Base-by-base conservation (phyloP, 345 rosid species). In the Eucalyptus leucophloia region DNA sequence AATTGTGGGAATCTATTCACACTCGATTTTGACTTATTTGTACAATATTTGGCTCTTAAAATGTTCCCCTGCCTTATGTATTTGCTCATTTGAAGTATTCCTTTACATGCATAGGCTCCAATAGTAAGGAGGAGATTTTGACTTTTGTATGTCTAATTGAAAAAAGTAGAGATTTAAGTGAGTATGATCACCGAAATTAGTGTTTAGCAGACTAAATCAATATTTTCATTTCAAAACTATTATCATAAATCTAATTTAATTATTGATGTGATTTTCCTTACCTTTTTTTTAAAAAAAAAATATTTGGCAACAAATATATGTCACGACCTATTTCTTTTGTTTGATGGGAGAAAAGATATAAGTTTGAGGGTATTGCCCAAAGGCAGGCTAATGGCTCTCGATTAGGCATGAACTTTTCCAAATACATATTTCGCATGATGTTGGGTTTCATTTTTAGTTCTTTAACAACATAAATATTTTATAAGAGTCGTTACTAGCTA, bases 301-400 rank as follows among this genome's bases (percentile, higher is more conserved):
- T 69, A 32, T 12, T 69, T 5, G 24, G 44, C 44, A 34, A 69
- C 1, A 69, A 69, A 62, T 34, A 30, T 62, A 28, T 56, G 62
- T 56, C 62, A 10, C 0, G 3, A 56, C 14, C 13, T 56, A 23
- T 24, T 30, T 56, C 62, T 56, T 4, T 56, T 56, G 62, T 56
- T 56, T 0, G 1, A 24, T 23, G 62, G 14, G 30, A 10, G 7
- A 56, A 56, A 56, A 24, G 11, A 56, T 2, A 4, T 56, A 56
- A 24, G 30, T 56, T 56, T 56, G 3, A 56, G 1, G 0, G 13
- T 96, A 87, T 96, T 96, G 91, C 98, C 93, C 90, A 95, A 96
- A 77, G 99, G 95, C 89, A 95, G 94, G 93, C 92, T 95, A 26
- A 4, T 24, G 3, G 28, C 30, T 56, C 62, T 56, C 3, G 1